Evolutionary conservation across 768 basidiomycete genomes (phyloP).

Genomic region (Phanerochaete carnosa): DNA sequence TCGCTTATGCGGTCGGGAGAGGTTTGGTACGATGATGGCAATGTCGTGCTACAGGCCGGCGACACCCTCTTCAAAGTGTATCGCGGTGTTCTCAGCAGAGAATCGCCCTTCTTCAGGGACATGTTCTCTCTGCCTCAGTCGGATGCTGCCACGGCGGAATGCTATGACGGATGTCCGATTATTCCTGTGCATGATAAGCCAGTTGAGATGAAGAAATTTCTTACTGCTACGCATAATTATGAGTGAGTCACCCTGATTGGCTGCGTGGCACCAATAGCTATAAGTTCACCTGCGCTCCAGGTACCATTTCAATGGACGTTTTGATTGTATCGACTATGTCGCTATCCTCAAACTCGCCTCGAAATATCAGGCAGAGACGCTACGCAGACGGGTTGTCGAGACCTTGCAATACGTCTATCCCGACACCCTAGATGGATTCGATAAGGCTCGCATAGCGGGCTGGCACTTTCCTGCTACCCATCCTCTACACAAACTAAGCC

Average conservation of each 20-base stretch:
- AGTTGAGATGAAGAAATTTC: constrained; percentile 12
- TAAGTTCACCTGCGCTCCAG: neutral
- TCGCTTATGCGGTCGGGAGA: constrained; percentile 1
- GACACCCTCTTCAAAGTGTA: constrained; percentile 24
- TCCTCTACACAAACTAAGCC: neutral
- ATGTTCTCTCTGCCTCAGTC: constrained; percentile 3
- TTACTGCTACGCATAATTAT: constrained; percentile 10
- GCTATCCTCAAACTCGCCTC: neutral
- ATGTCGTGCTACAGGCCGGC: constrained; percentile 22
- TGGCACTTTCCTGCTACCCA: neutral
- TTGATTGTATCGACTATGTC: neutral
- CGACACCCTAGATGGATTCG: neutral
- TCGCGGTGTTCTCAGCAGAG: constrained; percentile 19
- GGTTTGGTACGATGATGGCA: constrained; percentile 28
- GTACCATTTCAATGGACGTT: neutral
- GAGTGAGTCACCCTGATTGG: neutral
- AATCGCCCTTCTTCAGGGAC: constrained; percentile 18
- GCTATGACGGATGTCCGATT: constrained; percentile 23
- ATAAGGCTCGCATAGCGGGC: neutral
- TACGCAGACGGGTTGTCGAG: neutral
- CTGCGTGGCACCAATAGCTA: neutral
- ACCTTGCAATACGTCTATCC: neutral
- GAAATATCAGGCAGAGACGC: neutral
- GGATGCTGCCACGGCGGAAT: constrained; percentile 2
- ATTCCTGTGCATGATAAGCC: constrained; percentile 15